Evolutionary conservation across 306 rosid species (phyloP).

Genomic region (Cucumis cinereus): DNA sequence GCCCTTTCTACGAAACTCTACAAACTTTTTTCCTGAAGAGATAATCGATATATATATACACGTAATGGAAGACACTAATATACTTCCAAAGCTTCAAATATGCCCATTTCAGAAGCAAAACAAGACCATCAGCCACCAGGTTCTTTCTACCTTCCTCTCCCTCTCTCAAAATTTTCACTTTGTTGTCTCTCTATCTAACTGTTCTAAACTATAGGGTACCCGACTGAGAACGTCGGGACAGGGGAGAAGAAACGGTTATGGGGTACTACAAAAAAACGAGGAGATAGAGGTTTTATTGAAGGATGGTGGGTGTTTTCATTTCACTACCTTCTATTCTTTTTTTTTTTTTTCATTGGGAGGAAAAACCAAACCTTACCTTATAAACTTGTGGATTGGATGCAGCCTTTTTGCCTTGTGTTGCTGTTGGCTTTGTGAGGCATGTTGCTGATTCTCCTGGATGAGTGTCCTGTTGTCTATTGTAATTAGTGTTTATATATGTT

Average conservation of each 20-base stretch:
- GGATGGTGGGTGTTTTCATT: conserved; percentile 44
- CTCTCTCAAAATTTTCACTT: neutral
- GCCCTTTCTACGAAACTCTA: neutral
- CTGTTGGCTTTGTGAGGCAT: conserved; percentile 75
- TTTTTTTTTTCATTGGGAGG: neutral
- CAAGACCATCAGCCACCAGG: conserved; percentile 6
- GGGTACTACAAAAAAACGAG: conserved; percentile 32
- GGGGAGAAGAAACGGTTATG: conserved; percentile 29
- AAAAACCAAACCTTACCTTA: neutral
- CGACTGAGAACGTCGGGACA: conserved; percentile 37
- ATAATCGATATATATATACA: neutral
- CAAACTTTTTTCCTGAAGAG: neutral
- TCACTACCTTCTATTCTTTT: neutral
- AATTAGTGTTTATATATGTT: neutral
- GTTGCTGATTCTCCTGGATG: conserved; percentile 26
- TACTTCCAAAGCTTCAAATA: neutral
- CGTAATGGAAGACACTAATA: neutral
- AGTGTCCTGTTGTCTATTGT: neutral
- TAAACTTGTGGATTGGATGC: conserved; percentile 12
- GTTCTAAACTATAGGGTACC: conserved; percentile 33
- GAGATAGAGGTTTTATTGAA: conserved; percentile 68
- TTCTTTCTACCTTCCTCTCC: conserved; percentile 4
- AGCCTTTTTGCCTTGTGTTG: conserved; percentile 82
- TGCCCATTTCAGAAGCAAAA: neutral
- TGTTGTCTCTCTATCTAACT: neutral